Percentiles rank a stretch among this genome's conserved stretches.
phyloP scores from a whole-genome alignment of 257 asterid genomes.

The Gentiana dahurica region DNA sequence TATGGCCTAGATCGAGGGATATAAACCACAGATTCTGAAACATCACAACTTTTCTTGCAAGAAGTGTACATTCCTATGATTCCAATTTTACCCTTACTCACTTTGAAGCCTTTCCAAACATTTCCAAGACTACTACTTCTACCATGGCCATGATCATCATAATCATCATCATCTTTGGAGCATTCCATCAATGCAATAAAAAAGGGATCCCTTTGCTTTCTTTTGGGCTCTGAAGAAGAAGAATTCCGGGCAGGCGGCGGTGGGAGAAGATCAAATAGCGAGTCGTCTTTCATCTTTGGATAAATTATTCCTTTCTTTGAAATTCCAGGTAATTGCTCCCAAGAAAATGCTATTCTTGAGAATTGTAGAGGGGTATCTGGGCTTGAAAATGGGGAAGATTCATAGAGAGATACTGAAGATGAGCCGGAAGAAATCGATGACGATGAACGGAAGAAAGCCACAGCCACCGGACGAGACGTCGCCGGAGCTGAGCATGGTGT shows the following conservation, averaged over 20 bases:
- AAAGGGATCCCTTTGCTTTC: constrained; percentile 47
- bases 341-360: constrained; percentile 66
- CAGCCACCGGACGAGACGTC: constrained; percentile 25
- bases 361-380: constrained; percentile 25
- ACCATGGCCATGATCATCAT: not conserved
- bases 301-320: constrained; percentile 31
- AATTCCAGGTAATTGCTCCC: constrained; percentile 83
- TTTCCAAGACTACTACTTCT: not conserved
- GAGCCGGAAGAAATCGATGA: constrained; percentile 35
- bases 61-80: constrained; percentile 38
- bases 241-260: constrained; percentile 39
- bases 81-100: constrained; percentile 33
- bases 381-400: constrained; percentile 27
- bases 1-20: constrained; percentile 37
- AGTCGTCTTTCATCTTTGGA: constrained; percentile 16
- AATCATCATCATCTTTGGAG: constrained; percentile 37
- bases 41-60: constrained; percentile 50
- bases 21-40: constrained; percentile 52
- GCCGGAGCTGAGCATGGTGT: constrained; percentile 20
- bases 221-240: constrained; percentile 19
- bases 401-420: constrained; percentile 32
- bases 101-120: constrained; percentile 22
- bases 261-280: constrained; percentile 38
- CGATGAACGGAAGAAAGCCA: constrained; percentile 28
- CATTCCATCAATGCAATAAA: constrained; percentile 58